Conservation (phyloP, 2,329 filamentous ascomycete species). For the Arthrobotrys pseudoclavata region DNA sequence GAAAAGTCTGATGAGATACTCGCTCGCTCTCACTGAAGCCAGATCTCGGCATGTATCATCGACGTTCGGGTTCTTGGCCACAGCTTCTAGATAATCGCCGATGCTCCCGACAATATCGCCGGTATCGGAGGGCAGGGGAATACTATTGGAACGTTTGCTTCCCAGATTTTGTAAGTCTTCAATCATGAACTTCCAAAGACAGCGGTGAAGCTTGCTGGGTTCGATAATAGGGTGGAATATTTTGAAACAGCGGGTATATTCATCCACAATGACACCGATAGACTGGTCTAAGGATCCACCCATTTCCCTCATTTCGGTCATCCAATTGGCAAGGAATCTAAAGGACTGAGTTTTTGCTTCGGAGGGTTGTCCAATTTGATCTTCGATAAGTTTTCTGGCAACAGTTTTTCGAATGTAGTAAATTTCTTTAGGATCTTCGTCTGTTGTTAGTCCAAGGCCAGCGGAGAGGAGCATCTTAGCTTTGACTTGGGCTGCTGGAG, state of each 20-base stretch:
- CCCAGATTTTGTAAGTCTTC: not conserved
- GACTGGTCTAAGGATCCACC: not conserved
- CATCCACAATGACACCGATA: not conserved
- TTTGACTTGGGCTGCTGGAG: not conserved
- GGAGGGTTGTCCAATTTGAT: not conserved
- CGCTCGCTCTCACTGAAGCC: not conserved
- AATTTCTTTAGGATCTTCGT: not conserved
- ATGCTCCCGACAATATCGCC: not conserved
- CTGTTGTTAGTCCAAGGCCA: not conserved
- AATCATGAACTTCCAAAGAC: slow-evolving; percentile 5
- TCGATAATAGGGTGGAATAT: slow-evolving; percentile 12
- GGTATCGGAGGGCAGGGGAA: not conserved
- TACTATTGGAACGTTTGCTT: not conserved
- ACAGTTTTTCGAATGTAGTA: not conserved
- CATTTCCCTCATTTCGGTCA: not conserved
- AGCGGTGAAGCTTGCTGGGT: slow-evolving; percentile 1
- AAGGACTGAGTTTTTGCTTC: slow-evolving; percentile 1
- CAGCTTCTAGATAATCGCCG: not conserved
- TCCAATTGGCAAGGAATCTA: not conserved
- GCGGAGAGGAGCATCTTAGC: not conserved
- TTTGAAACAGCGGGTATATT: slow-evolving; percentile 21
- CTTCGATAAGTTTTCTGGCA: not conserved
- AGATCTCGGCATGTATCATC: not conserved
- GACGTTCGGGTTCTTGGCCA: not conserved
- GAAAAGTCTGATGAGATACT: not conserved